Evolutionary conservation across 306 rosid species (phyloP), one percentile per base, ranked within the genome.

Genomic region (Pterocarpus macrocarpus): DNA sequence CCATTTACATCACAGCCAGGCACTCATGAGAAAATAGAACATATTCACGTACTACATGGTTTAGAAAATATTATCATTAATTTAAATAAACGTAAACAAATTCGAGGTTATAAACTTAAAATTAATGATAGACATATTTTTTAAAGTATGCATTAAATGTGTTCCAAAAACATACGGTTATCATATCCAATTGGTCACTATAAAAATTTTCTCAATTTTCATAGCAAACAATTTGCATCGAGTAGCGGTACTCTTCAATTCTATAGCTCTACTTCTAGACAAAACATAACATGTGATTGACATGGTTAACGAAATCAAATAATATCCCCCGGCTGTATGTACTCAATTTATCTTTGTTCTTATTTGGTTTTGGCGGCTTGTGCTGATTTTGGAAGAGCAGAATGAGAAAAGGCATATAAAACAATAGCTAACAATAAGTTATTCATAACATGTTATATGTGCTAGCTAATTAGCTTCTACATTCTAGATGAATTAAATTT

Each of bases 271-370:
- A 53, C 56, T 53, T 77, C 9, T 28, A 52, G 66, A 65, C 65
- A 77, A 77, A 77, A 77, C 81, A 77, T 38, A 8, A 53, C 81
- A 77, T 77, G 81, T 65, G 81, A 52, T 36, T 0, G 28, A 14
- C 65, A 13, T 34, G 1, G 53, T 52, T 65, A 52, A 52, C 38
- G 0, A 77, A 53, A 38, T 13, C 44, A 76, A 36, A 76, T 3
- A 8, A 5, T 33, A 61, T 63, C 3, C 2, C 71, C 63, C 36
- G 2, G 9, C 53, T 47, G 1, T 47, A 0, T 1, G 15, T 13
- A 57, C 80, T 22, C 50, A 50, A 58, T 16, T 74, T 57, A 11
- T 57, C 10, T 2, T 75, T 33, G 80, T 75, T 58, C 70, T 32
- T 34, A 33, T n/a, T 32, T 22, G 28, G 45, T 4, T 1, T n/a